Evolutionary conservation across 495 filamentous ascomycete species (phyloP), one percentile per base, ranked within the genome.

Genomic region (Xylaria castorea): DNA sequence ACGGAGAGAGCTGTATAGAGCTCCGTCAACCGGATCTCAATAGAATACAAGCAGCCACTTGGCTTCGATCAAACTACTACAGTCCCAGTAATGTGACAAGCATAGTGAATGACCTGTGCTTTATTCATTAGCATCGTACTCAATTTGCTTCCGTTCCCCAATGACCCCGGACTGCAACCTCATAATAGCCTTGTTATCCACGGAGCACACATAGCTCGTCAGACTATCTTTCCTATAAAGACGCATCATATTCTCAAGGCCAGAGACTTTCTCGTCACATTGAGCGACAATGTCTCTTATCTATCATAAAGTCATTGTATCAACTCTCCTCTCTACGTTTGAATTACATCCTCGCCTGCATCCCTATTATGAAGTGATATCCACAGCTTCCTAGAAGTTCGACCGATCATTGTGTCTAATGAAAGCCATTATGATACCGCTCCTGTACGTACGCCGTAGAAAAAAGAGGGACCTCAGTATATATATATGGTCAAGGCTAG

Each of bases 21-120:
- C 70, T 78, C 76, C 78, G 76, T 80, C 78, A 80, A 80, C 78
- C 78, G 78, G 76, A 78, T 80, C 70, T 71, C 66, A 72, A 80
- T 78, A 75, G 76, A 77, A 71, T 44, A 48, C 34, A 44, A 63
- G 46, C 18, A 57, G 44, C 64, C 32, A 53, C 11, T 53, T 58
- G n/a, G 70, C 48, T 63, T 66, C 25, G 22, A 71, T 58, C 16
- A 57, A 51, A 66, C 27, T 36, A 5, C 2, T 20, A 32, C 18
- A 50, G 18, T 6, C 27, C 40, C 25, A 48, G 34, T 44, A 27
- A 27, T 5, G 36, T 58, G 53, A 60, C n/a, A n/a, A 3, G 22
- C 14, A 46, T 44, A 57, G 22, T 46, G 38, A 46, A 25, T 46
- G 22, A 64, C 46, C 25, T 22, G 20, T 61, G 3, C 14, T 30